Conservation (phyloP, 148 eudicot species). For the Dysphania ambrosioides region DNA sequence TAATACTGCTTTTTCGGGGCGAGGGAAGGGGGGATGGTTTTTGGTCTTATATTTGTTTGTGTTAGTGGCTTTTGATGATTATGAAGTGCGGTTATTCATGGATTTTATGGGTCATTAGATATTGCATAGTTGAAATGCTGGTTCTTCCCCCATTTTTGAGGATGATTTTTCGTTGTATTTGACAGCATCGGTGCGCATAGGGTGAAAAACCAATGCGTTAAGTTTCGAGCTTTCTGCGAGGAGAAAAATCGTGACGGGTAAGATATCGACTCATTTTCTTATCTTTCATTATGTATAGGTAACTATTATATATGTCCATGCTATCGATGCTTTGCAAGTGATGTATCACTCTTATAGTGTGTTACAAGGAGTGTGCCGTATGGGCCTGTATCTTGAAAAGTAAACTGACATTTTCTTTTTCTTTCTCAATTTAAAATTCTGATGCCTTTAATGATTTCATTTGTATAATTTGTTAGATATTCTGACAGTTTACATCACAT, state of each 20-base stretch:
- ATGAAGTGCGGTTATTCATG: not conserved
- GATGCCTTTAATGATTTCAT: not conserved
- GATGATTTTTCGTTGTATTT: conserved; percentile 1
- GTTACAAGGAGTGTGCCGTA: not conserved
- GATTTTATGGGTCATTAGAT: not conserved
- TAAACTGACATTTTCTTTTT: not conserved
- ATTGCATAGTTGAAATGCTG: not conserved
- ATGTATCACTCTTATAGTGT: not conserved
- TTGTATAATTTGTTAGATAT: not conserved
- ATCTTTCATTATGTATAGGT: no score
- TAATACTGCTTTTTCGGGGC: not conserved
- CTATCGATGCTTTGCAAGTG: conserved; percentile 5
- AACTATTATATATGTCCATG: not conserved
- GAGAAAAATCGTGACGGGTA: conserved; percentile 60
- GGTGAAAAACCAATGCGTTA: conserved; percentile 45
- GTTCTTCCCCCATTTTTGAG: not conserved
- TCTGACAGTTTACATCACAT: not conserved
- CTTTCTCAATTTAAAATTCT: not conserved
- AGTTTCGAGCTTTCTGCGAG: conserved; percentile 50
- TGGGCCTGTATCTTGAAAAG: not conserved
- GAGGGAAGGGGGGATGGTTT: not conserved
- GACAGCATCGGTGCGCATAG: conserved; percentile 63
- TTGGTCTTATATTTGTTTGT: not conserved
- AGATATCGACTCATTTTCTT: conserved; percentile 28
- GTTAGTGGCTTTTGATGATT: not conserved